Conservation (phyloP, 163 green algal genomes). For the Scenedesmus sp. region DNA sequence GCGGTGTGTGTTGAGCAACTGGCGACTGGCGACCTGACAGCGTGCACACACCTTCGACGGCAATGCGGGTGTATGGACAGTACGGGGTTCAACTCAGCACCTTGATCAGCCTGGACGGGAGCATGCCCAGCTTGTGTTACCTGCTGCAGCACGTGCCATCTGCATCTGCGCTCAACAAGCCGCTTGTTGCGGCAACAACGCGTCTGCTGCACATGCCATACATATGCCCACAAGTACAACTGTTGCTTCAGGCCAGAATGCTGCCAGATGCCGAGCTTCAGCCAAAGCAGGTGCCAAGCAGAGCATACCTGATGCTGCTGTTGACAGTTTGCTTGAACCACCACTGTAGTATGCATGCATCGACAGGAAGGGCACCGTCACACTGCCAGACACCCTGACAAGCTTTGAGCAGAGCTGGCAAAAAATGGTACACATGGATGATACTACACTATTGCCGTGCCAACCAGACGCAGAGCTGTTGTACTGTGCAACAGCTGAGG, state of each 20-base stretch:
- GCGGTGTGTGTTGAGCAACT: too few species aligned
- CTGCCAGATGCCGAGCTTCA: conserved; percentile 10
- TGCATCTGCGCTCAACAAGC: too few species aligned
- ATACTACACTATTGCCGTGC: background rate
- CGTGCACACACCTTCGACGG: too few species aligned
- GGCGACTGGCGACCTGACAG: too few species aligned
- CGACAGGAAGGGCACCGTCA: background rate
- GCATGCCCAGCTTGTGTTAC: too few species aligned
- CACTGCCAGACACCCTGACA: background rate
- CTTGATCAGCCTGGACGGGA: too few species aligned
- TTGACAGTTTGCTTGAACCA: background rate
- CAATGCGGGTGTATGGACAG: too few species aligned
- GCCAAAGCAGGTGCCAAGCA: too few species aligned
- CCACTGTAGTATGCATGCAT: background rate
- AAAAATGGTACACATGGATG: background rate
- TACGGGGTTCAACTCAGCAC: too few species aligned
- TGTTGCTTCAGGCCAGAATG: background rate
- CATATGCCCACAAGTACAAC: background rate
- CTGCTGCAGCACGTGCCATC: too few species aligned
- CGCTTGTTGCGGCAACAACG: too few species aligned
- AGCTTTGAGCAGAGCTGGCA: background rate
- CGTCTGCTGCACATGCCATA: background rate
- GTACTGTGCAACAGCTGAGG: background rate
- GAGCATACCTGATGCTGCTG: background rate
- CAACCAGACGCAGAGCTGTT: background rate